phyloP scores from a whole-genome alignment of 805 yeast genomes.

The Starmerella davenportii region DNA sequence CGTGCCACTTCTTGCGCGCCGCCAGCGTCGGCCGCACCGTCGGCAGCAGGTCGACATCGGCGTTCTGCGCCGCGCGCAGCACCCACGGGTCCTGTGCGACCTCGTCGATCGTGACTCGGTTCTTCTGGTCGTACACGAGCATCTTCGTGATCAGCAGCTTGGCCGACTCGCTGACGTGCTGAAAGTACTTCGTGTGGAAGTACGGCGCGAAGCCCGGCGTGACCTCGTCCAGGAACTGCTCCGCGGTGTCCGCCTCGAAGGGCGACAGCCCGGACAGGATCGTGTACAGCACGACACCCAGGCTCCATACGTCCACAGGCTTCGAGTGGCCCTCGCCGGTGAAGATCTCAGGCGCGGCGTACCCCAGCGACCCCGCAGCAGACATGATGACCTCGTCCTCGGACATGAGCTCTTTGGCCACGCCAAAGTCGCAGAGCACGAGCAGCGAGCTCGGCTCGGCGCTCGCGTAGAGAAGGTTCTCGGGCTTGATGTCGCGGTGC shows the following conservation, averaged over 20 bases:
- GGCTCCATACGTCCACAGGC: constrained; percentile 90
- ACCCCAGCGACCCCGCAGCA: constrained; percentile 86
- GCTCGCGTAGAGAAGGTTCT: constrained; percentile 51
- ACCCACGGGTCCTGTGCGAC: constrained; percentile 79
- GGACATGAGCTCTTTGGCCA: constrained; percentile 55
- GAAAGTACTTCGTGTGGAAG: constrained; percentile 81
- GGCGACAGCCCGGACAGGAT: constrained; percentile 85
- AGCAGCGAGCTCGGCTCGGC: constrained; percentile 45
- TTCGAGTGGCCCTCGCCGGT: constrained; percentile 74
- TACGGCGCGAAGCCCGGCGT: constrained; percentile 54
- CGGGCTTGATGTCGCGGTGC: constrained; percentile 90
- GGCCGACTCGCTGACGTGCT: constrained; percentile 60
- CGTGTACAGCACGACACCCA: constrained; percentile 86
- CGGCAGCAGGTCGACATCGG: constrained; percentile 57
- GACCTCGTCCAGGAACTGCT: constrained; percentile 68
- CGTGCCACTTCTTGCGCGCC: constrained; percentile 67
- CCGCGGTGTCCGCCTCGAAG: constrained; percentile 65
- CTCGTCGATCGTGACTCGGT: constrained; percentile 60
- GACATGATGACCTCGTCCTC: constrained; percentile 45
- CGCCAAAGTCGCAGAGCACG: constrained; percentile 91
- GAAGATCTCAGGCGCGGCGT: constrained; percentile 91
- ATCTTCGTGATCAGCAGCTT: constrained; percentile 57
- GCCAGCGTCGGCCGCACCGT: constrained; percentile 62
- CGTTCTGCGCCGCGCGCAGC: constrained; percentile 26
- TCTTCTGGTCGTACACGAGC: constrained; percentile 55